phyloP scores from a whole-genome alignment of 306 rosid genomes.

The Rosa rugosa region DNA sequence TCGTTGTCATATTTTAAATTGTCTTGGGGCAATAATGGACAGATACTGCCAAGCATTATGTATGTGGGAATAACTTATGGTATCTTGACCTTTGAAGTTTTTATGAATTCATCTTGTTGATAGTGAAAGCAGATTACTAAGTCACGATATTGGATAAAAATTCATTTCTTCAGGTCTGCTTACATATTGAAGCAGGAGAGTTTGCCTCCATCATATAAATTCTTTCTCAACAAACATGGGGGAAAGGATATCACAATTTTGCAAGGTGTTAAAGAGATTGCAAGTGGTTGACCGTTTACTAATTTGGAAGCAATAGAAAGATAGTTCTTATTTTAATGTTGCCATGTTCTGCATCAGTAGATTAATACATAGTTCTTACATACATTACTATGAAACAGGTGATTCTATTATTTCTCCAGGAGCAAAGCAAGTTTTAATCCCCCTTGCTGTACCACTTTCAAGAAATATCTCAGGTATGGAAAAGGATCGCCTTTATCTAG shows the following conservation, averaged over 20 bases:
- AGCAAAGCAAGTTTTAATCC: too few species aligned
- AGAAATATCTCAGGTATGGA: too few species aligned
- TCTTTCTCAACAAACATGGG: constrained; percentile 92
- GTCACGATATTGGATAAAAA: not conserved
- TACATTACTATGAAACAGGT: too few species aligned
- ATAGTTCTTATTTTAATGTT: not conserved
- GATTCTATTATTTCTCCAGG: too few species aligned
- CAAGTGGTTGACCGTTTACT: constrained; percentile 65
- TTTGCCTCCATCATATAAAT: constrained; percentile 86
- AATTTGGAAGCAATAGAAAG: constrained; percentile 64
- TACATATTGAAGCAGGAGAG: constrained; percentile 94
- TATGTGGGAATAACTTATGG: not conserved
- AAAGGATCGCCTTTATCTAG: too few species aligned
- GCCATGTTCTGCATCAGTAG: too few species aligned
- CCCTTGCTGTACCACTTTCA: too few species aligned
- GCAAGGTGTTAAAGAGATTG: constrained; percentile 73
- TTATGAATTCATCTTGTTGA: not conserved
- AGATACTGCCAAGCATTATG: not conserved
- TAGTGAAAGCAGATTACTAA: not conserved
- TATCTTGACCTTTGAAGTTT: not conserved
- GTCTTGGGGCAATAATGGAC: not conserved
- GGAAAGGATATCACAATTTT: constrained; percentile 77
- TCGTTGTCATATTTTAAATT: not conserved
- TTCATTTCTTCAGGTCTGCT: constrained; percentile 70
- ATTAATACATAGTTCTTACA: too few species aligned